Percentiles rank a stretch among this genome's conserved stretches.
phyloP scores from a whole-genome alignment of 139 green algal genomes.

The Micractinium conductrix region DNA sequence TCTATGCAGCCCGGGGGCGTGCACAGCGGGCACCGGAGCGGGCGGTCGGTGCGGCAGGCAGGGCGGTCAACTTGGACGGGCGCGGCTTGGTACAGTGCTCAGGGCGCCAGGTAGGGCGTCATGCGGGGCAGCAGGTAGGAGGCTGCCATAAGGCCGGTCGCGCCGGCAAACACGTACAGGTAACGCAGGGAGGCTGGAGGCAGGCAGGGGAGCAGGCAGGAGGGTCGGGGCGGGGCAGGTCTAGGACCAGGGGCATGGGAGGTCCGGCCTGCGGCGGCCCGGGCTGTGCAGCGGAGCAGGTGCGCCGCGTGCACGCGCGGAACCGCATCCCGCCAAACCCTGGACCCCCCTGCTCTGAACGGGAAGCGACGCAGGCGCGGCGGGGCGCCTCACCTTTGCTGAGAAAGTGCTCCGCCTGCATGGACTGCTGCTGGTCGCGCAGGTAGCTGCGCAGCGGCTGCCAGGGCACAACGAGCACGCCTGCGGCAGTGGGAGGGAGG shows the following conservation, averaged over 20 bases:
- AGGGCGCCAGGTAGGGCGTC: constrained; percentile 27
- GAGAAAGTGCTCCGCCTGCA: constrained; percentile 27
- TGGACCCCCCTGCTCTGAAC: too few relatives aligned
- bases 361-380: too few relatives aligned
- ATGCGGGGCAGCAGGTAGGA: constrained; percentile 34
- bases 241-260: neutral
- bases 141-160: constrained; percentile 7
- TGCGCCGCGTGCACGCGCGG: too few relatives aligned
- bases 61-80: too few relatives aligned
- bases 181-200: constrained; percentile 11
- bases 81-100: too few relatives aligned
- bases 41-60: too few relatives aligned
- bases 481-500: neutral
- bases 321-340: too few relatives aligned
- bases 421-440: constrained; percentile 7
- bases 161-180: constrained; percentile 2
- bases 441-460: neutral
- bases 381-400: too few relatives aligned
- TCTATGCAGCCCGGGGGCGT: too few relatives aligned
- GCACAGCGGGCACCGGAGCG: too few relatives aligned
- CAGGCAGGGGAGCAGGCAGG: neutral
- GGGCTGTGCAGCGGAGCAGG: too few relatives aligned
- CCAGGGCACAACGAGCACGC: constrained; percentile 17
- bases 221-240: neutral
- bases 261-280: neutral